Evolutionary conservation across 2,329 filamentous ascomycete genomes (phyloP).

Genomic region (Ascochyta koolunga): DNA sequence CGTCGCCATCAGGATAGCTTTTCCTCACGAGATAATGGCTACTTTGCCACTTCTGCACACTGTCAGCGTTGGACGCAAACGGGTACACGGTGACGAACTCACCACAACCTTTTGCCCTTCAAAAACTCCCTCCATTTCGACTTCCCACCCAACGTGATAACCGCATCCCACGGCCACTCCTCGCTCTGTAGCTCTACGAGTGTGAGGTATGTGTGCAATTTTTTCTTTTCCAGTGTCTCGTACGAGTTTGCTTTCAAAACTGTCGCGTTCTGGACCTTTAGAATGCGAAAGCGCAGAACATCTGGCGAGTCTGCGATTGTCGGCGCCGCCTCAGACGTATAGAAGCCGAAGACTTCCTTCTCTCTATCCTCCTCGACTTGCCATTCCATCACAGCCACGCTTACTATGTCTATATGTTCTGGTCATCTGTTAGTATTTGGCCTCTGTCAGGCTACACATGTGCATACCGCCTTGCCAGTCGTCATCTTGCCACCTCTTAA

Average conservation of each 20-base stretch:
- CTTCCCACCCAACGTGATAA: slow-evolving; percentile 14
- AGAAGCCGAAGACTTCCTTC: slow-evolving; percentile 17
- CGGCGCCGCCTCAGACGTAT: slow-evolving; percentile 9
- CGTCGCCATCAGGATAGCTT: slow-evolving; percentile 8
- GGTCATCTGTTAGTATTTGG: background rate
- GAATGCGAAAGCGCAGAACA: slow-evolving; percentile 15
- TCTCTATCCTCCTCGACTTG: slow-evolving; percentile 2
- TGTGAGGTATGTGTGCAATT: slow-evolving; percentile 11
- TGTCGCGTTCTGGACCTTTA: slow-evolving; percentile 17
- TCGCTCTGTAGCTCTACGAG: slow-evolving; percentile 13
- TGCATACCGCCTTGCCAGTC: slow-evolving; percentile 17
- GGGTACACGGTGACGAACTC: background rate
- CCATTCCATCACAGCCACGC: slow-evolving; percentile 23
- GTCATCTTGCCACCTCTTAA: slow-evolving; percentile 6
- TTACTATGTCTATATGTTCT: slow-evolving; percentile 13
- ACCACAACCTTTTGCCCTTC: slow-evolving; percentile 15
- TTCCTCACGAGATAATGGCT: slow-evolving; percentile 16
- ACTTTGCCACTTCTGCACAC: slow-evolving; percentile 14
- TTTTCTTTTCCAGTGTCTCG: slow-evolving; percentile 7
- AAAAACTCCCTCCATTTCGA: slow-evolving; percentile 17
- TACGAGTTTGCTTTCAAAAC: slow-evolving; percentile 12
- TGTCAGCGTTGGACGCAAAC: background rate
- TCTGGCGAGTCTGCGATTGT: slow-evolving; percentile 16
- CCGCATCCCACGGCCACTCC: slow-evolving; percentile 20
- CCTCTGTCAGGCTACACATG: background rate